phyloP scores from a whole-genome alignment of 2,329 filamentous ascomycete species.

The Arthrinium puccinioides region DNA sequence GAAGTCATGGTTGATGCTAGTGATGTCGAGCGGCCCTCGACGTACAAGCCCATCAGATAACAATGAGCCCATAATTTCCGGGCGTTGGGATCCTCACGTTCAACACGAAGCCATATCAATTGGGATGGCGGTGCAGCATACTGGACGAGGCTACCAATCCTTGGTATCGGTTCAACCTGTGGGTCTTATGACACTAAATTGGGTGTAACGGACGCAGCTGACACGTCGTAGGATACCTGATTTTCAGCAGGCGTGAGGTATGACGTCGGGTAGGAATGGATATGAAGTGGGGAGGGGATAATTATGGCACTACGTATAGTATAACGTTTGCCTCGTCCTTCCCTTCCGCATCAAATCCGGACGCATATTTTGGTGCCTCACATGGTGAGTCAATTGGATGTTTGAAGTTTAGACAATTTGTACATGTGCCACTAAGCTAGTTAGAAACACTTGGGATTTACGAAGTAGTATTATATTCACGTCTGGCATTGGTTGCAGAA shows the following conservation, averaged over 20 bases:
- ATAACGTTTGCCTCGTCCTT: background rate
- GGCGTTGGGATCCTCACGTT: too few relatives aligned
- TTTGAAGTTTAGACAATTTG: background rate
- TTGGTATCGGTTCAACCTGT: too few relatives aligned
- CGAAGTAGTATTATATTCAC: too few relatives aligned
- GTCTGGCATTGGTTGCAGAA: background rate
- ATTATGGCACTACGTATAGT: background rate
- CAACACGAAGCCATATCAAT: too few relatives aligned
- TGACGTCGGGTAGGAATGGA: background rate
- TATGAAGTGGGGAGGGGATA: background rate
- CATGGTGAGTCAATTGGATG: background rate
- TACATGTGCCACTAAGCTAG: background rate
- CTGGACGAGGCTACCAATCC: too few relatives aligned
- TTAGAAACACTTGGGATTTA: too few relatives aligned
- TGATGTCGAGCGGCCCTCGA: background rate
- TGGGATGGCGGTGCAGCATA: too few relatives aligned
- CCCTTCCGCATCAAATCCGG: background rate
- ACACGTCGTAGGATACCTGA: too few relatives aligned
- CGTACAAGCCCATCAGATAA: background rate
- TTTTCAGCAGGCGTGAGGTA: background rate
- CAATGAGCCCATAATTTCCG: background rate
- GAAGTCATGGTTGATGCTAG: background rate
- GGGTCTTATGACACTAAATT: too few relatives aligned
- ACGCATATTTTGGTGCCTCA: background rate
- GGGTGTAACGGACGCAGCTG: too few relatives aligned